phyloP scores from a whole-genome alignment of 2,329 filamentous ascomycete genomes.

The Alternaria novae-zelandiae region DNA sequence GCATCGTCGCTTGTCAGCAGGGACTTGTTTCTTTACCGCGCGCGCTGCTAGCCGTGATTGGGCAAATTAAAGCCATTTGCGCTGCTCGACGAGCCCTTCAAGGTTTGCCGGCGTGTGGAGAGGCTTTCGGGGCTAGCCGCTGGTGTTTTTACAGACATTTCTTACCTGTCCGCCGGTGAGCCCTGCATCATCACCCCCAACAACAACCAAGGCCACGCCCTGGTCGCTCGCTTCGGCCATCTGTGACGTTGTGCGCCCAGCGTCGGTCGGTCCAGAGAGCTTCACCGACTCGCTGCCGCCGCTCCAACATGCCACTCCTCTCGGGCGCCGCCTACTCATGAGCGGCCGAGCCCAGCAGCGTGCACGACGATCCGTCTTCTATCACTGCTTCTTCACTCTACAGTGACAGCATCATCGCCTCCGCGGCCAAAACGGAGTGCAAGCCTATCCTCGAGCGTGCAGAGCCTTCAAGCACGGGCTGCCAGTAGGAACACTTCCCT shows the following conservation, averaged over 20 bases:
- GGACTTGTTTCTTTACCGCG: not conserved
- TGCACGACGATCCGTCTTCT: not conserved
- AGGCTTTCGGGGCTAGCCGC: conserved; percentile 9
- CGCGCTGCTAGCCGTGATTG: not conserved
- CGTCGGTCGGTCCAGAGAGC: not conserved
- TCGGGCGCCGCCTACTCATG: not conserved
- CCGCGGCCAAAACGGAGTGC: conserved; percentile 13
- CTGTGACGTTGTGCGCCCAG: not conserved
- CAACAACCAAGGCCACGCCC: conserved; percentile 10
- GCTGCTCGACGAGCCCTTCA: not conserved
- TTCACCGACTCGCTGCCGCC: conserved; percentile 29
- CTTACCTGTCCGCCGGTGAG: conserved; percentile 5
- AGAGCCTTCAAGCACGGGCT: conserved; percentile 13
- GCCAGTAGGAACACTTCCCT: conserved; percentile 32
- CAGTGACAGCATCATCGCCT: conserved; percentile 15
- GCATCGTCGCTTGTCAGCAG: conserved; percentile 3
- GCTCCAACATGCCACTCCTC: not conserved
- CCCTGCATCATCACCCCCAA: conserved; percentile 7
- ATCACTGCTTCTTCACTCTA: not conserved
- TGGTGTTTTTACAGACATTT: conserved; percentile 3
- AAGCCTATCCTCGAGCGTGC: conserved; percentile 31
- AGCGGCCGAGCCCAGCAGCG: not conserved
- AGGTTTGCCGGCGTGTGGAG: not conserved
- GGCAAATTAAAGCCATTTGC: not conserved
- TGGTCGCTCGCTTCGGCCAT: not conserved